Base-by-base conservation (phyloP, 257 asterid genomes). In the Nicotiana benthamiana region DNA sequence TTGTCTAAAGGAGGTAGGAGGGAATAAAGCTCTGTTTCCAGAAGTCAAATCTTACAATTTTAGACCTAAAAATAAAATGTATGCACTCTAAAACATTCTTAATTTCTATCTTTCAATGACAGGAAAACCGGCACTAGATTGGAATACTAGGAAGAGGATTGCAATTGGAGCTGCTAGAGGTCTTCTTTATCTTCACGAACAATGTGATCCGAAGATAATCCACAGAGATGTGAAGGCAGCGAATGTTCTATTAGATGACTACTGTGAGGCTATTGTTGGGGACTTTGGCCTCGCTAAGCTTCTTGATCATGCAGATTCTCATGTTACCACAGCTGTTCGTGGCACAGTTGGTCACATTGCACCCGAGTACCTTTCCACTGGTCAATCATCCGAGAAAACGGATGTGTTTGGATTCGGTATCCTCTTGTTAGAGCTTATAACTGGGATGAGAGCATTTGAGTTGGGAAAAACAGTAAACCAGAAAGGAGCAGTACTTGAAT, bases 291-390 rank as follows among this genome's bases (percentile, higher is more conserved):
- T 95, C 32, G 99, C 99, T 4, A 95, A 95, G 82, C 94, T 91
- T 20, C 94, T 95, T 20, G 99, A 95, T 77, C 99, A 95, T 59
- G 93, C 88, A 5, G 96, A 95, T n/a, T 92, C 99, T 22, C 99
- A 95, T 10, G 99, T 95, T 1, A 95, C 99, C 36, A 95, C 99
- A 6, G 99, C 99, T 43, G 99, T 93, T 40, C 93, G 99, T 15
- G 99, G 99, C 56, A 95, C 99, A 0, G 98, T 95, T 3, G 99
- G 99, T 17, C 99, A 95, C 81, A 95, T 95, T 64, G 99, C 99
- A 0, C 99, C 99, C 0, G 99, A 95, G 51, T 95, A 95, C 83
- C 97, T 95, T 82, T 95, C 98, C 18, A 93, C 98, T 0, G 99
- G 99, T 16, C 99, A 95, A 83, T 95, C 99, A 0, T 95, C 99